Conservation (phyloP, 768 basidiomycete genomes). For the Tricholoma flavovirens region DNA sequence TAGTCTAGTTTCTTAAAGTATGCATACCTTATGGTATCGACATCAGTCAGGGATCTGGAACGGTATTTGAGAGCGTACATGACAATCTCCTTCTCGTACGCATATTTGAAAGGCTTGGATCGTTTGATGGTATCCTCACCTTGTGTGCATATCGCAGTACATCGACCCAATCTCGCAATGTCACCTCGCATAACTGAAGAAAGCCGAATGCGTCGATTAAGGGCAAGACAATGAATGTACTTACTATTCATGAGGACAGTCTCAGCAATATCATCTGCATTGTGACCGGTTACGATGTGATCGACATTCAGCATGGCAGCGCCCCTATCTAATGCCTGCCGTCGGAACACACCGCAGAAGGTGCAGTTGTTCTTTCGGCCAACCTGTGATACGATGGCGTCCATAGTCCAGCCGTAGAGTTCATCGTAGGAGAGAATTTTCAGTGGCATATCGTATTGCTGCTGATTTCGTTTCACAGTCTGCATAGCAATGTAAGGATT, state of each 20-base stretch:
- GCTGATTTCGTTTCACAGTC: slow-evolving; percentile 97
- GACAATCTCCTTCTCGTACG: slow-evolving; percentile 99
- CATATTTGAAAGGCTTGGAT: slow-evolving; percentile 99
- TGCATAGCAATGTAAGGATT: slow-evolving; percentile 25
- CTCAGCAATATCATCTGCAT: slow-evolving; percentile 98
- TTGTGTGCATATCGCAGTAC: slow-evolving; percentile 91
- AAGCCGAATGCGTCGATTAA: slow-evolving; percentile 2
- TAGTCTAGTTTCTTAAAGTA: slow-evolving; percentile 99
- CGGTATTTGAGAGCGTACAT: slow-evolving; percentile 53
- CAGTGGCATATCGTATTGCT: slow-evolving; percentile 91
- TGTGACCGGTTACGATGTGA: slow-evolving; percentile 98
- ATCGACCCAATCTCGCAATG: slow-evolving; percentile 88
- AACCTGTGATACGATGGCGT: slow-evolving; percentile 88
- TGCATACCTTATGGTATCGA: slow-evolving; percentile 66
- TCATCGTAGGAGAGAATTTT: slow-evolving; percentile 96
- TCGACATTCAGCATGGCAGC: slow-evolving; percentile 85
- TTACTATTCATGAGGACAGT: slow-evolving; percentile 99
- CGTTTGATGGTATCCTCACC: slow-evolving; percentile 95
- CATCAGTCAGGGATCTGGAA: background rate
- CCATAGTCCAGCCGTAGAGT: slow-evolving; percentile 99
- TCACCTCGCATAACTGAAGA: slow-evolving; percentile 94
- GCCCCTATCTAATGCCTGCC: slow-evolving; percentile 94
- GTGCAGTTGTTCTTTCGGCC: slow-evolving; percentile 99
- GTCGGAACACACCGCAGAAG: slow-evolving; percentile 95
- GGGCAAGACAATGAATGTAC: slow-evolving; percentile 40